Percentiles rank a stretch among this genome's conserved stretches.
These are phyloP conservation scores for Nothophoma quercina DNA, from an alignment of 2,329 filamentous ascomycete genomes.

Conservation along the genomic window DNA sequence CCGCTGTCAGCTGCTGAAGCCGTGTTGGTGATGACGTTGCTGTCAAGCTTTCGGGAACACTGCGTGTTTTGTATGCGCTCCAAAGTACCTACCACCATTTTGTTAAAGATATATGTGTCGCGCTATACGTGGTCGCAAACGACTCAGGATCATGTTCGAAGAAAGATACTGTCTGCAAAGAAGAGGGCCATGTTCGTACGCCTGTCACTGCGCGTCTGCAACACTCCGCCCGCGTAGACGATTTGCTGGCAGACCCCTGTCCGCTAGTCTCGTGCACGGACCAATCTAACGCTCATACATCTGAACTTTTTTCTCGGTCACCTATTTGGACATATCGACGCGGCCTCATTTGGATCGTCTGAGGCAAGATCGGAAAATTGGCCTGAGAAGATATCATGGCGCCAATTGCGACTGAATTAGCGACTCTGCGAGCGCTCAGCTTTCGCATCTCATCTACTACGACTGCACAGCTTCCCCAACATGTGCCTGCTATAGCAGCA, in stretches of 20 bases:
- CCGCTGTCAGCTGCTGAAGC: conserved; percentile 36
- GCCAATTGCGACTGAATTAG: conserved; percentile 35
- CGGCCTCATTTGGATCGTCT: not conserved
- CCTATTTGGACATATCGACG: conserved; percentile 6
- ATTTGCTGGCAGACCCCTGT: conserved; percentile 31
- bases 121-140: conserved; percentile 30
- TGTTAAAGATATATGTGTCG: conserved; percentile 40
- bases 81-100: conserved; percentile 46
- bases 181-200: conserved; percentile 30
- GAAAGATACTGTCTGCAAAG: conserved; percentile 31
- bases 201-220: conserved; percentile 29
- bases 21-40: conserved; percentile 43
- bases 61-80: not conserved
- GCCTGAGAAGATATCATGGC: conserved; percentile 30
- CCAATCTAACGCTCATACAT: conserved; percentile 31
- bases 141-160: conserved; percentile 42
- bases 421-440: conserved; percentile 59
- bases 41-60: conserved; percentile 10
- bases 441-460: conserved; percentile 75
- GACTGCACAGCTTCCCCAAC: conserved; percentile 74
- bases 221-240: conserved; percentile 21
- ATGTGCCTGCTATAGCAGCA: conserved; percentile 72
- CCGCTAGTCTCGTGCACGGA: conserved; percentile 23
- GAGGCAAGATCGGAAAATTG: not conserved
- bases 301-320: conserved; percentile 34